A percentile compares a stretch with the other conserved stretches of the same genome.
phyloP scores from a whole-genome alignment of 2,329 filamentous ascomycete species.

The Colletotrichum eleusines region DNA sequence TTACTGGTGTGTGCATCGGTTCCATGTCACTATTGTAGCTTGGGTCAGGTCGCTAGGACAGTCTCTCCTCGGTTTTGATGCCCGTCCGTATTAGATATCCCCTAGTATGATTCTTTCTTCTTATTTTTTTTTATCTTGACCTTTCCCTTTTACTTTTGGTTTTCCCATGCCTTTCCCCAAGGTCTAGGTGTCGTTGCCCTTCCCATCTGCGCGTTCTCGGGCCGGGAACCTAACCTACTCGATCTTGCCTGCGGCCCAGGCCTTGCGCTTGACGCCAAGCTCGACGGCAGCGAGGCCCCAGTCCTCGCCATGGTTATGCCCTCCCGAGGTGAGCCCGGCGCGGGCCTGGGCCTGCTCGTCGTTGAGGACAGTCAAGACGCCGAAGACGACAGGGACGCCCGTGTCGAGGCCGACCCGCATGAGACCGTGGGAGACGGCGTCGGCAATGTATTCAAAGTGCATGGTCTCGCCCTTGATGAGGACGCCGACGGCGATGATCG shows the following conservation, averaged over 20 bases:
- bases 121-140: background rate
- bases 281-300: slow-evolving; percentile 97
- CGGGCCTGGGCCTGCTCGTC: slow-evolving; percentile 90
- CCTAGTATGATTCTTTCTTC: background rate
- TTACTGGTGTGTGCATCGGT: background rate
- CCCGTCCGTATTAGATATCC: background rate
- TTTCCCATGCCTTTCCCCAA: background rate
- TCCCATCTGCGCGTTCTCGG: slow-evolving; percentile 25
- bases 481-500: slow-evolving; percentile 93
- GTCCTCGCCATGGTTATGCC: slow-evolving; percentile 96
- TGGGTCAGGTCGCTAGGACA: too few relatives aligned
- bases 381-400: slow-evolving; percentile 91
- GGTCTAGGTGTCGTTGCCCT: slow-evolving; percentile 18
- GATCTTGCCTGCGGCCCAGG: slow-evolving; percentile 80
- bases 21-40: background rate
- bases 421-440: slow-evolving; percentile 88
- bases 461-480: slow-evolving; percentile 99
- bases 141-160: background rate
- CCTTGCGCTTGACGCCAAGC: slow-evolving; percentile 87
- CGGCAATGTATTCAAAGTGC: slow-evolving; percentile 99
- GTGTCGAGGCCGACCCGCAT: slow-evolving; percentile 95
- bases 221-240: slow-evolving; percentile 49
- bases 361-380: slow-evolving; percentile 86
- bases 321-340: slow-evolving; percentile 76
- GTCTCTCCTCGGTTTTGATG: background rate